phyloP scores from a whole-genome alignment of 768 basidiomycete species.

The Lyophyllum shimeji region DNA sequence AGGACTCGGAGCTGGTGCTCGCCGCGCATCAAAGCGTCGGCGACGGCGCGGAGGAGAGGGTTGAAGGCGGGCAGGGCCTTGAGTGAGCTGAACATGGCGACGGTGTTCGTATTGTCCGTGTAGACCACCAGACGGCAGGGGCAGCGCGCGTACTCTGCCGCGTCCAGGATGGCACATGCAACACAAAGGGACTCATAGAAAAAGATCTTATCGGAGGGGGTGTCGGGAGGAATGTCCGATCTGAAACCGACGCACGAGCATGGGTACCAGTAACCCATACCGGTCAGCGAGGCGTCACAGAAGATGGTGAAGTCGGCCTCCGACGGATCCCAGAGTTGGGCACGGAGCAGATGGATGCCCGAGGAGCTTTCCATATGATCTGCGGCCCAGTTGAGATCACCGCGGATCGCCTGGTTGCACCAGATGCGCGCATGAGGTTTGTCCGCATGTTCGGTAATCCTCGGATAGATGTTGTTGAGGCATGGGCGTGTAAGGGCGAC shows the following conservation, averaged over 20 bases:
- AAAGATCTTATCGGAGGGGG: neutral
- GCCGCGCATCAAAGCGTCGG: constrained; percentile 6
- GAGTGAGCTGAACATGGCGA: constrained; percentile 31
- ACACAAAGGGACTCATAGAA: neutral
- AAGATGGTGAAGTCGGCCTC: neutral
- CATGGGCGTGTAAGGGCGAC: no score
- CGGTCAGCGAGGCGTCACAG: neutral
- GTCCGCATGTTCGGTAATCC: neutral
- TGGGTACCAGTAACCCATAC: constrained; percentile 1
- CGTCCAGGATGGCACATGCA: neutral
- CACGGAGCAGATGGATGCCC: neutral
- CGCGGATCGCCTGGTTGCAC: neutral
- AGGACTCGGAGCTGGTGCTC: neutral
- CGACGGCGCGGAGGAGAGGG: constrained; percentile 17
- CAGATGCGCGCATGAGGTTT: neutral
- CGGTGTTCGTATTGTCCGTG: constrained; percentile 32
- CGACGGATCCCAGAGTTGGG: neutral
- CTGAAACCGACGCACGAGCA: neutral
- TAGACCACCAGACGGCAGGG: constrained; percentile 15
- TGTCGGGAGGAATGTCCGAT: neutral
- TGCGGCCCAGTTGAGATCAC: neutral
- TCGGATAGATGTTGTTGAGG: neutral
- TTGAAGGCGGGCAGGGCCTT: constrained; percentile 22
- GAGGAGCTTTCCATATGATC: neutral
- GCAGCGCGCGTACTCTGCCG: neutral